Base-by-base conservation (phyloP, 1,139 yeast genomes). In the Pichia cactophila region DNA sequence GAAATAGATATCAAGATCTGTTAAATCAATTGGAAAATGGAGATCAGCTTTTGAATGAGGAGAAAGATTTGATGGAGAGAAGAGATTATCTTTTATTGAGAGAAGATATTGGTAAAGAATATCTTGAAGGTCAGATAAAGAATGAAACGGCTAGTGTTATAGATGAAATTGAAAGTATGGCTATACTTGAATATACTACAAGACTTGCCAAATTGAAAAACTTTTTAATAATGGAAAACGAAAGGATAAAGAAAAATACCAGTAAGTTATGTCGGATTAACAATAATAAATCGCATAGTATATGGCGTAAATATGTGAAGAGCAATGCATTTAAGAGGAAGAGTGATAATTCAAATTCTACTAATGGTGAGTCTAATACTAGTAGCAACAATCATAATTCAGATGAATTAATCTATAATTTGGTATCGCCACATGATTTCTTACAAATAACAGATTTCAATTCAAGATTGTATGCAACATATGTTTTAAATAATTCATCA, bases 141-240 rank as follows among this genome's bases (percentile, higher is more conserved):
- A 54, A 55, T 14, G 52, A 51, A 6, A 67, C 57, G 45, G 49
- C 61, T 17, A 54, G 58, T 8, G 64, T 62, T 28, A 45, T 60
- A 2, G 33, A 56, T 14, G 62, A 60, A 39, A 50, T 59, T 2
- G 61, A 63, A 49, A 56, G 63, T 33, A 56, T 60, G 3, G 58
- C 66, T 28, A 58, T 60, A 47, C 52, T 60, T 4, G 61, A 58
- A 5, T 51, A 67, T 45, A 53, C 63, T 16, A 51, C 52, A 3
- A 60, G 68, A 42, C 52, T 70, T 49, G 58, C 60, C 6, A 67
- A 61, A 43, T 53, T 68, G 33, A 69, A 69, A 49, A 56, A 56
- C 20, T 66, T 66, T 47, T 58, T 69, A 26, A 46, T 42, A 16
- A 48, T 50, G 50, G 53, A 52, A 33, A 41, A 38, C 3, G 50